A percentile compares a stretch with the other conserved stretches of the same genome.
Conservation (phyloP, 495 filamentous ascomycete species). For the Penicillium turbatum region DNA sequence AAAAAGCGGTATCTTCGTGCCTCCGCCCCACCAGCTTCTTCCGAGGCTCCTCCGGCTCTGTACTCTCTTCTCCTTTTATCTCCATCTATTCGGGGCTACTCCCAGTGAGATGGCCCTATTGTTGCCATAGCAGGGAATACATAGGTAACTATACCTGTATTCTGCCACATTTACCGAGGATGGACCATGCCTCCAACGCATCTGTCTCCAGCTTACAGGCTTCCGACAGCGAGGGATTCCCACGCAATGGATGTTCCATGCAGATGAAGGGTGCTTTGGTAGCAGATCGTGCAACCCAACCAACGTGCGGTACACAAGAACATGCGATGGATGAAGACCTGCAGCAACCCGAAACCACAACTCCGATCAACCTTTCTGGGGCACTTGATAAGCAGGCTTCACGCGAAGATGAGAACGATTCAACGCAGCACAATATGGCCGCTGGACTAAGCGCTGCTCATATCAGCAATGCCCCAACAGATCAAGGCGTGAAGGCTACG, state of each 20-base stretch:
- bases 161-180: slow-evolving; percentile 15
- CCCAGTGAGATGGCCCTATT: slow-evolving; percentile 2
- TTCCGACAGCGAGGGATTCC: slow-evolving; percentile 13
- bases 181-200: slow-evolving; percentile 33
- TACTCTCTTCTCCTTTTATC: neutral
- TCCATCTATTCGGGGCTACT: neutral
- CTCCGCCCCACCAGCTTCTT: neutral
- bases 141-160: neutral
- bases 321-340: slow-evolving; percentile 13
- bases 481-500: slow-evolving; percentile 2
- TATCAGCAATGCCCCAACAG: neutral
- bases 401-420: slow-evolving; percentile 9
- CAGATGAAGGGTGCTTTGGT: slow-evolving; percentile 8
- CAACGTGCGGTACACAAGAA: slow-evolving; percentile 2
- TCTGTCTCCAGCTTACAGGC: slow-evolving; percentile 21
- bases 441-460: neutral
- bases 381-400: slow-evolving; percentile 25
- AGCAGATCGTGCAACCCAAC: slow-evolving; percentile 15
- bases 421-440: neutral
- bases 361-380: slow-evolving; percentile 23
- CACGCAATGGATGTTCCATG: slow-evolving; percentile 11
- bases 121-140: neutral
- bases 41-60: neutral
- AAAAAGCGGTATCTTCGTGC: neutral
- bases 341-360: slow-evolving; percentile 4